Evolutionary conservation across 2,329 filamentous ascomycete species (phyloP).

Genomic region (Mollisiaceae sp.): DNA sequence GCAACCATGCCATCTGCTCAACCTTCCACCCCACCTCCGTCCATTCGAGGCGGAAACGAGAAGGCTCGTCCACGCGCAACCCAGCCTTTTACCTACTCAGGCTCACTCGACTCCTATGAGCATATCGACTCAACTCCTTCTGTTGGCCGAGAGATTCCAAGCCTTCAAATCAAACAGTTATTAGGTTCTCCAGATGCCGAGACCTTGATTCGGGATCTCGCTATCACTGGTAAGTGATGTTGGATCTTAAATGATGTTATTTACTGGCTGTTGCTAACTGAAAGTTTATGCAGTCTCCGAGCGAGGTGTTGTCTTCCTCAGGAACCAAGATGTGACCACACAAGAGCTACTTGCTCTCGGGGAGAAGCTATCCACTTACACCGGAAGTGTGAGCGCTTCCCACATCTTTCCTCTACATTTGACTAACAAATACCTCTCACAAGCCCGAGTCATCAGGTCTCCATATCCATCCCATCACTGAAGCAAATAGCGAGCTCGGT

Average conservation of each 20-base stretch:
- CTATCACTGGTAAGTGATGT: conserved; percentile 44
- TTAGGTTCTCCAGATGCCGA: conserved; percentile 53
- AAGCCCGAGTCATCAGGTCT: conserved; percentile 49
- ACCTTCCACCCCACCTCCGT: neutral
- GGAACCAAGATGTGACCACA: conserved; percentile 53
- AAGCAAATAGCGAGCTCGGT: conserved; percentile 57
- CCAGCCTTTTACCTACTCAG: conserved; percentile 19
- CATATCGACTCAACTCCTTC: conserved; percentile 33
- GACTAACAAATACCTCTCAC: neutral
- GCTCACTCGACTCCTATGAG: conserved; percentile 31
- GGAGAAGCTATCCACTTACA: conserved; percentile 46
- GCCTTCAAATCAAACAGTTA: conserved; percentile 62
- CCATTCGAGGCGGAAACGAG: conserved; percentile 10
- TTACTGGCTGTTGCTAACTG: conserved; percentile 40
- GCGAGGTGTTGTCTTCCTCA: conserved; percentile 59
- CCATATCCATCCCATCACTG: conserved; percentile 59
- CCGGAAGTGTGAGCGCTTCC: conserved; percentile 18
- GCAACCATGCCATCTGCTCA: conserved; percentile 18
- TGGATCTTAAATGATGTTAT: neutral
- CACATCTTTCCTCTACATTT: neutral
- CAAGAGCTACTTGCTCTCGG: conserved; percentile 51
- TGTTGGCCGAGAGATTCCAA: conserved; percentile 61
- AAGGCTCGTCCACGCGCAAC: conserved; percentile 12
- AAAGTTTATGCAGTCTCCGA: conserved; percentile 61
- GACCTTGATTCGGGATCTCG: conserved; percentile 66